A percentile compares a stretch with the other conserved stretches of the same genome.
phyloP scores from a whole-genome alignment of 108 stramenopile genomes.

The Pseudonitzschia multiseries region DNA sequence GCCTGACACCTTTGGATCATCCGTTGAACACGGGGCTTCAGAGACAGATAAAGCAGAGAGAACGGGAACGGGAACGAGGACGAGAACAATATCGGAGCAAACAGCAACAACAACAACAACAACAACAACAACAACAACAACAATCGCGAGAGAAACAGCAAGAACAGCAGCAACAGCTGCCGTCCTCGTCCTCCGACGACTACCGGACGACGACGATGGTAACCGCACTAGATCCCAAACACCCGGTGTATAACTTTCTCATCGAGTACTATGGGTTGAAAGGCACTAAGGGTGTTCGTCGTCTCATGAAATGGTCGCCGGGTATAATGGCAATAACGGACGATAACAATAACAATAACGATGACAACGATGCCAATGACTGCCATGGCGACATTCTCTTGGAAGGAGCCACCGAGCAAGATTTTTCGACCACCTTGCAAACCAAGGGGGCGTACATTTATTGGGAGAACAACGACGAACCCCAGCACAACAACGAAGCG shows the following conservation, averaged over 20 bases:
- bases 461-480: conserved; percentile 15
- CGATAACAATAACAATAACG: background rate
- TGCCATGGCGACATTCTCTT: conserved; percentile 45
- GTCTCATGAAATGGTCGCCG: conserved; percentile 66
- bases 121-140: too few species aligned
- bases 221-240: conserved; percentile 58
- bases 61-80: conserved; percentile 4
- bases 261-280: conserved; percentile 88
- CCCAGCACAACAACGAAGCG: too few species aligned
- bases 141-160: background rate
- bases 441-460: conserved; percentile 45
- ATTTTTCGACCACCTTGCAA: conserved; percentile 53
- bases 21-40: conserved; percentile 26
- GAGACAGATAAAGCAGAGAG: conserved; percentile 13
- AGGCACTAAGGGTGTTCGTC: conserved; percentile 54
- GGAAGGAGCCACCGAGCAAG: conserved; percentile 62
- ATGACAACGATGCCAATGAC: background rate
- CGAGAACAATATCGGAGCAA: too few species aligned
- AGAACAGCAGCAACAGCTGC: too few species aligned
- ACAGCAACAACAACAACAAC: background rate
- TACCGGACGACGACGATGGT: too few species aligned
- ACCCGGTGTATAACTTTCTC: conserved; percentile 83
- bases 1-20: conserved; percentile 38
- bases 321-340: conserved; percentile 30
- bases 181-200: background rate